phyloP scores from a whole-genome alignment of 495 filamentous ascomycete species.

The Penicillium psychrofluorescens region DNA sequence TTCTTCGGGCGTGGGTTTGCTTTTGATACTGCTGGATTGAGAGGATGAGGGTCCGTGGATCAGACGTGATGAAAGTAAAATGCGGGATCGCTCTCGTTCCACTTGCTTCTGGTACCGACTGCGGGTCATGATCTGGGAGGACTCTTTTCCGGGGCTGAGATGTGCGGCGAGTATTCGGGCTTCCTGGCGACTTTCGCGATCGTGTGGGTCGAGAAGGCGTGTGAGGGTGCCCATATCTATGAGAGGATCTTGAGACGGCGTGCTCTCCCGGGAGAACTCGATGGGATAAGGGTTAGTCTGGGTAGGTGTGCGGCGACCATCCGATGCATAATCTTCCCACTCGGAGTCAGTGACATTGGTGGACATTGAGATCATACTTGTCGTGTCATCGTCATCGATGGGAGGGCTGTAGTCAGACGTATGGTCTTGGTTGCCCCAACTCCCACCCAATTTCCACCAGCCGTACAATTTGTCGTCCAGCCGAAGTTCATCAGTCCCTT shows the following conservation, averaged over 20 bases:
- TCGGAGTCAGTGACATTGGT: slow-evolving; percentile 44
- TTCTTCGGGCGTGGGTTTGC: slow-evolving; percentile 55
- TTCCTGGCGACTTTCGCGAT: slow-evolving; percentile 67
- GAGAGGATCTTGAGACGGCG: slow-evolving; percentile 53
- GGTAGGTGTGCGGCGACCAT: slow-evolving; percentile 75
- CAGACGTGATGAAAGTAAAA: slow-evolving; percentile 47
- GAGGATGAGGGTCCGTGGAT: slow-evolving; percentile 7
- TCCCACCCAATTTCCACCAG: slow-evolving; percentile 74
- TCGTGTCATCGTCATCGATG: slow-evolving; percentile 59
- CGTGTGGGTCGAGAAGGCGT: slow-evolving; percentile 74
- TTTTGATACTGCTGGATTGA: slow-evolving; percentile 17
- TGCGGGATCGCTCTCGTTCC: slow-evolving; percentile 55
- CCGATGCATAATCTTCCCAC: slow-evolving; percentile 47
- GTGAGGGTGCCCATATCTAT: slow-evolving; percentile 66
- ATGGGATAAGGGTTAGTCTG: slow-evolving; percentile 37
- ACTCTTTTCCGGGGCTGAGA: slow-evolving; percentile 46
- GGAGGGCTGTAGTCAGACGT: slow-evolving; percentile 61
- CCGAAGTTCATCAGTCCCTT: slow-evolving; percentile 48
- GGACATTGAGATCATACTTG: slow-evolving; percentile 65
- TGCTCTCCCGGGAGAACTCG: slow-evolving; percentile 44
- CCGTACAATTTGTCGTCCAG: slow-evolving; percentile 67
- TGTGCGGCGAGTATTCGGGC: slow-evolving; percentile 78
- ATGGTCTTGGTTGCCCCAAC: slow-evolving; percentile 72
- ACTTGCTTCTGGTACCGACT: slow-evolving; percentile 61
- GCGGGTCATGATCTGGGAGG: slow-evolving; percentile 64